phyloP scores from a whole-genome alignment of 1,284 basidiomycete genomes.

The Tremellales sp. region DNA sequence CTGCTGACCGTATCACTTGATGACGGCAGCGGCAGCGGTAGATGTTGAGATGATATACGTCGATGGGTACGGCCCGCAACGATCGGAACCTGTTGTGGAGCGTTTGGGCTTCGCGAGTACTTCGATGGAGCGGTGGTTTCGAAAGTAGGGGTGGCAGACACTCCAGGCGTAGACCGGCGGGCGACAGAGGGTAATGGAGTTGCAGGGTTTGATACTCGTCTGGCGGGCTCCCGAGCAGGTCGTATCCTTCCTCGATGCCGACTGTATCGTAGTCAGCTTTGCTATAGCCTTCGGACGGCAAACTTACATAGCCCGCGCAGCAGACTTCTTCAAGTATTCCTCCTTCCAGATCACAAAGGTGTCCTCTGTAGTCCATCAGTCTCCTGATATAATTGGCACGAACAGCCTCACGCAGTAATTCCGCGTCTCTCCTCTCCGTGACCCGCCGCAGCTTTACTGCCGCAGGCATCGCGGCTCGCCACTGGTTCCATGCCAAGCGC shows the following conservation, averaged over 20 bases:
- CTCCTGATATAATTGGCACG: background rate
- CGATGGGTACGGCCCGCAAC: background rate
- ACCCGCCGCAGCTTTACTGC: constrained; percentile 11
- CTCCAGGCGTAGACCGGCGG: background rate
- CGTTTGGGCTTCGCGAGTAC: too few relatives aligned
- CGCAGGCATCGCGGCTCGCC: constrained; percentile 15
- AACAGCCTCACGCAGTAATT: constrained; percentile 25
- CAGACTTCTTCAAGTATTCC: constrained; percentile 19
- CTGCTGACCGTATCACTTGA: constrained; percentile 19
- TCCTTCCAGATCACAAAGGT: constrained; percentile 33
- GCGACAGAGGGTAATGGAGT: background rate
- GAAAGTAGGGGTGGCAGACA: background rate
- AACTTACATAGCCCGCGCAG: constrained; percentile 23
- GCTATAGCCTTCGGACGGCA: background rate
- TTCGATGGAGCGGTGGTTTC: background rate
- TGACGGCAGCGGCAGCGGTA: background rate
- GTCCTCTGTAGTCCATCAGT: constrained; percentile 25
- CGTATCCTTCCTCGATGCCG: constrained; percentile 19
- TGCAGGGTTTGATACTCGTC: background rate
- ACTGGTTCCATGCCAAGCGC: constrained; percentile 9
- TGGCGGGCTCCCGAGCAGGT: constrained; percentile 1
- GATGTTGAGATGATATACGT: too few relatives aligned
- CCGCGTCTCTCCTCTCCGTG: constrained; percentile 11
- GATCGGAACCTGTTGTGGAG: too few relatives aligned
- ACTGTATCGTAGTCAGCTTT: constrained; percentile 5